Evolutionary conservation across 2,329 filamentous ascomycete species (phyloP), one percentile per base, ranked within the genome.

Genomic region (Chrysoporthe austroafricana): DNA sequence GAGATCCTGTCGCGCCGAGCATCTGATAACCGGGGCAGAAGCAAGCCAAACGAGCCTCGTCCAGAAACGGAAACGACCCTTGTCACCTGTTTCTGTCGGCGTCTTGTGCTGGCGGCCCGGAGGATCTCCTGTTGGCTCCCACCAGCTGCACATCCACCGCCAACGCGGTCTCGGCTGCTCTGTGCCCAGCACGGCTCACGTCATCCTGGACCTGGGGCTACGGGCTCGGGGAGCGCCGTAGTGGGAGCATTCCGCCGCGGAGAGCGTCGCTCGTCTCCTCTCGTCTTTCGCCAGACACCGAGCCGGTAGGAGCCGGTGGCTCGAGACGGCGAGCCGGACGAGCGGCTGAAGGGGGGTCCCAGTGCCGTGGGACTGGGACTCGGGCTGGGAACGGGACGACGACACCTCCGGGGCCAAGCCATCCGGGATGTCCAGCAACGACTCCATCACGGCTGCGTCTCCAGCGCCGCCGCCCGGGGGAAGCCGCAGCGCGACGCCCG

Each of bases 391-490:
- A 60, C 16, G 34, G 59, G 42, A 34, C 14, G 16, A 18, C 59
- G 16, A 18, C 59, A 14, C 26, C 59, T 9, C 21, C n/a, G 62
- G 56, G 32, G 39, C 42, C 36, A 46, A 62, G 42, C n/a, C 43
- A 26, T 18, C 26, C 59, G 46, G 36, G 4, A 69, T 69, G 68
- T 60, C 68, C 44, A 65, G 52, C 50, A 62, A 59, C 34, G 58
- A 65, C 13, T 69, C 67, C 42, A 69, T 69, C 54, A 65, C 65
- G 26, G 68, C 68, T 50, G 62, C 65, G 48, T 67, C 68, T 50
- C 57, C 68, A 16, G 62, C 61, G 62, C 32, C 21, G 5, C 13
- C 26, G 32, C 50, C 63, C 26, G 18, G 26, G 26, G n/a, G 36
- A 13, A 60, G 16, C 42, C 57, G 39, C 57, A 57, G 54, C 32